Percentiles rank a stretch among this genome's conserved stretches.
phyloP scores from a whole-genome alignment of 352 stramenopile species.

The Ophiocytium majus region DNA sequence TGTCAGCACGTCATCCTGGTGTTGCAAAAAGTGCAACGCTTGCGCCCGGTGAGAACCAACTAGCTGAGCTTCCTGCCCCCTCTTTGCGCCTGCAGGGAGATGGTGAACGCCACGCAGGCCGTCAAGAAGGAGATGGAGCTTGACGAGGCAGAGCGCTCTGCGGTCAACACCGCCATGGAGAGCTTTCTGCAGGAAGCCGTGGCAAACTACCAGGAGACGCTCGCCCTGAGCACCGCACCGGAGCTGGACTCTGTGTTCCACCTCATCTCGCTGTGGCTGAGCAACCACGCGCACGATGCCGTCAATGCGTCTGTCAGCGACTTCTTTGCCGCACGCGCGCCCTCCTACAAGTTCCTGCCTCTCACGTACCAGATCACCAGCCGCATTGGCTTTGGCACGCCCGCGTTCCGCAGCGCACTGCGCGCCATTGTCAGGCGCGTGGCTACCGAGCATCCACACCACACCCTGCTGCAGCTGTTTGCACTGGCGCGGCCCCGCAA shows the following conservation, averaged over 20 bases:
- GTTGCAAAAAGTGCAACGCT: neutral
- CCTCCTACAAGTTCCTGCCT: constrained; percentile 92
- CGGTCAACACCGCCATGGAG: constrained; percentile 4
- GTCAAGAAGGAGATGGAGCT: constrained; percentile 1
- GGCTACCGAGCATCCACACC: constrained; percentile 89
- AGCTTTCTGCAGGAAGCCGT: constrained; percentile 33
- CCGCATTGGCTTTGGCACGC: constrained; percentile 69
- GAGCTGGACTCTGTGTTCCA: constrained; percentile 37
- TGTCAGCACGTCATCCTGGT: neutral
- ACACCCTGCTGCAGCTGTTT: constrained; percentile 90
- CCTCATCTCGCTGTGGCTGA: constrained; percentile 47
- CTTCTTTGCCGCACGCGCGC: constrained; percentile 24
- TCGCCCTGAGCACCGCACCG: constrained; percentile 34
- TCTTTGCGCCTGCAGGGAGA: neutral
- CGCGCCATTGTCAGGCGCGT: constrained; percentile 82
- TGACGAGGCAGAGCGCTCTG: neutral
- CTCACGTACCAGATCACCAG: constrained; percentile 65
- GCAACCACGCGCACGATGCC: constrained; percentile 27
- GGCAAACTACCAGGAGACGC: constrained; percentile 37
- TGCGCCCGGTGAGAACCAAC: too few species aligned
- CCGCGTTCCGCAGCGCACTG: constrained; percentile 77
- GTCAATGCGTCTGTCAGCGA: constrained; percentile 24
- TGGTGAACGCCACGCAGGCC: neutral
- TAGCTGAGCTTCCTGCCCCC: too few species aligned
- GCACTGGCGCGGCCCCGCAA: constrained; percentile 64